phyloP scores from a whole-genome alignment of 345 rosid species.

The Gossypium bickii region DNA sequence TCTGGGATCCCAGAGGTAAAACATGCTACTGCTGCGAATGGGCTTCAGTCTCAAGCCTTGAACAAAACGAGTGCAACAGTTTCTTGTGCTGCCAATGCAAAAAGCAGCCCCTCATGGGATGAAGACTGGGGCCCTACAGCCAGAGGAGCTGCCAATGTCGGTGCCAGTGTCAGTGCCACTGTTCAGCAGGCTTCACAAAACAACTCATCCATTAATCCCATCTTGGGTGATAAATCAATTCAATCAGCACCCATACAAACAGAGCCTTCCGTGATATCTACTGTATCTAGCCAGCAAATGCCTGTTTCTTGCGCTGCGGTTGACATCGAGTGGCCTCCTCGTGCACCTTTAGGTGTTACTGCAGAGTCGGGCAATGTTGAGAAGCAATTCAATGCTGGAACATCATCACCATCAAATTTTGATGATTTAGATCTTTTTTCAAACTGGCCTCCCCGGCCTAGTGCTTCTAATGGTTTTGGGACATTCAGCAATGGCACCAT shows the following conservation, averaged over 20 bases:
- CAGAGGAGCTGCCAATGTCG: slow-evolving; percentile 29
- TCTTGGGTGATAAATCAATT: slow-evolving; percentile 31
- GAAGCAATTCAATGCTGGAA: slow-evolving; percentile 36
- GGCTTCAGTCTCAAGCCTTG: slow-evolving; percentile 43
- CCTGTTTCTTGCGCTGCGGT: slow-evolving; percentile 60
- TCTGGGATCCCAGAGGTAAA: slow-evolving; percentile 56
- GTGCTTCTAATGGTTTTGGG: slow-evolving; percentile 31
- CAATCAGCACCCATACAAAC: slow-evolving; percentile 34
- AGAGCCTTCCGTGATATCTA: slow-evolving; percentile 33
- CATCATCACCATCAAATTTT: slow-evolving; percentile 39
- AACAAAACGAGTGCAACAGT: slow-evolving; percentile 43
- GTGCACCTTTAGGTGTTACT: slow-evolving; percentile 32
- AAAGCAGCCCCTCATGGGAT: slow-evolving; percentile 64
- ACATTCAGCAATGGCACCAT: slow-evolving; percentile 41
- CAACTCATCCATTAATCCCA: slow-evolving; percentile 15
- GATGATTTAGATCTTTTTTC: slow-evolving; percentile 84
- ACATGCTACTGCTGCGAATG: slow-evolving; percentile 37
- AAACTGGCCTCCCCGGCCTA: slow-evolving; percentile 75
- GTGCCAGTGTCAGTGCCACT: not conserved
- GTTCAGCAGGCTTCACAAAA: slow-evolving; percentile 25
- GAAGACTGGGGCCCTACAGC: slow-evolving; percentile 77
- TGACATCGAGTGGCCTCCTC: slow-evolving; percentile 93
- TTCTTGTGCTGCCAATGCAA: slow-evolving; percentile 28
- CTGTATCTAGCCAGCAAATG: slow-evolving; percentile 39
- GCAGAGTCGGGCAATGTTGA: slow-evolving; percentile 29